Evolutionary conservation across 805 yeast species (phyloP).

Genomic region (Isabelozyma heimii): DNA sequence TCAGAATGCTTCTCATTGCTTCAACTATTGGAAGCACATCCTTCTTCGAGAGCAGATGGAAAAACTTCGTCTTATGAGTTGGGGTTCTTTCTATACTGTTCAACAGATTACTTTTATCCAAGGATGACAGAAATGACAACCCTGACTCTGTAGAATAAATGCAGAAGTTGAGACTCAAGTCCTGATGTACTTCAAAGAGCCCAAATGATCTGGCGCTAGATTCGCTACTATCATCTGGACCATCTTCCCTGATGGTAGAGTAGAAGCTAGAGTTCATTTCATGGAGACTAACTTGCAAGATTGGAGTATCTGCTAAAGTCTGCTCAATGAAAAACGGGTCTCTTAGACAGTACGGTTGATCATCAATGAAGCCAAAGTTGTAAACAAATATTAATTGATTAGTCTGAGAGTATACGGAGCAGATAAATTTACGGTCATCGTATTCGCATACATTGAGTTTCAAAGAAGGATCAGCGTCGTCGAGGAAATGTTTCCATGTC

Average conservation of each 20-base stretch:
- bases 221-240: no score
- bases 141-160: slow-evolving; percentile 4
- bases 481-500: slow-evolving; percentile 72
- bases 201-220: slow-evolving; percentile 1
- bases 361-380: slow-evolving; percentile 27
- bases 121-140: neutral
- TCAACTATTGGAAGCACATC: neutral
- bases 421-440: slow-evolving; percentile 15
- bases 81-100: neutral
- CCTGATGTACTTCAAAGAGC: slow-evolving; percentile 14
- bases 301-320: neutral
- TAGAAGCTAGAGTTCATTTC: neutral
- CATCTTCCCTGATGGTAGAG: no score
- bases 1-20: neutral
- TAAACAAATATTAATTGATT: slow-evolving; percentile 29
- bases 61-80: neutral
- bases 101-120: neutral
- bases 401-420: slow-evolving; percentile 24
- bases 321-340: slow-evolving; percentile 1
- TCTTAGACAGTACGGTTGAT: slow-evolving; percentile 20
- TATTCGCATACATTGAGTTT: slow-evolving; percentile 30
- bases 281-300: neutral
- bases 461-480: slow-evolving; percentile 53
- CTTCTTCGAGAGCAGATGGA: neutral
- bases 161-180: slow-evolving; percentile 10